Percentiles rank a stretch among this genome's conserved stretches.
These are phyloP conservation scores for Cryptococcus wingfieldii DNA, from an alignment of 1,284 basidiomycete genomes.

Conservation along the genomic window DNA sequence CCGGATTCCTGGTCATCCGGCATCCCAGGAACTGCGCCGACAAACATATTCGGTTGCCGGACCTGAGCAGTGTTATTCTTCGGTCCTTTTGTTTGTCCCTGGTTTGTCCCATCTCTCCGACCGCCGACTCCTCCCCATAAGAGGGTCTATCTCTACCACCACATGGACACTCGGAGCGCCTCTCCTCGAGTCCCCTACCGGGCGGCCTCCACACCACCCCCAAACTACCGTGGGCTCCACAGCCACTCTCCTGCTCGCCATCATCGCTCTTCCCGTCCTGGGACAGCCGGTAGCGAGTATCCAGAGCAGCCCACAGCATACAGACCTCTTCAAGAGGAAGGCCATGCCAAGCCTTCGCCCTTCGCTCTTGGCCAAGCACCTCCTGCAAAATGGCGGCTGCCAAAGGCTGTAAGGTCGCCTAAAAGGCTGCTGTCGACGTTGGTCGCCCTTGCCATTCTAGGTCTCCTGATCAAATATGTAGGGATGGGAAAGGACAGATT, in stretches of 20 bases:
- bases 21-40: too few relatives aligned
- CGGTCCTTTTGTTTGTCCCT: too few relatives aligned
- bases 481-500: neutral
- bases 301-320: conserved; percentile 20
- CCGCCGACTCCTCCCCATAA: too few relatives aligned
- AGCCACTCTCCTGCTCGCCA: neutral
- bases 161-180: neutral
- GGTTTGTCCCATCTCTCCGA: too few relatives aligned
- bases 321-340: neutral
- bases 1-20: too few relatives aligned
- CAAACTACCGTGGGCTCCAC: conserved; percentile 1
- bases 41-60: too few relatives aligned
- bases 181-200: conserved; percentile 17
- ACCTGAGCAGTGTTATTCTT: too few relatives aligned
- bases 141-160: too few relatives aligned
- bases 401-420: conserved; percentile 15
- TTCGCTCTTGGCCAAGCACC: conserved; percentile 6
- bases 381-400: conserved; percentile 5
- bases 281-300: conserved; percentile 7
- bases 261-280: neutral
- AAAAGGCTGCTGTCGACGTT: conserved; percentile 6
- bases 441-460: conserved; percentile 4
- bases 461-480: neutral
- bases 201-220: conserved; percentile 18
- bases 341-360: conserved; percentile 1